phyloP scores from a whole-genome alignment of 768 basidiomycete species.

The Tylopilus intermedius region DNA sequence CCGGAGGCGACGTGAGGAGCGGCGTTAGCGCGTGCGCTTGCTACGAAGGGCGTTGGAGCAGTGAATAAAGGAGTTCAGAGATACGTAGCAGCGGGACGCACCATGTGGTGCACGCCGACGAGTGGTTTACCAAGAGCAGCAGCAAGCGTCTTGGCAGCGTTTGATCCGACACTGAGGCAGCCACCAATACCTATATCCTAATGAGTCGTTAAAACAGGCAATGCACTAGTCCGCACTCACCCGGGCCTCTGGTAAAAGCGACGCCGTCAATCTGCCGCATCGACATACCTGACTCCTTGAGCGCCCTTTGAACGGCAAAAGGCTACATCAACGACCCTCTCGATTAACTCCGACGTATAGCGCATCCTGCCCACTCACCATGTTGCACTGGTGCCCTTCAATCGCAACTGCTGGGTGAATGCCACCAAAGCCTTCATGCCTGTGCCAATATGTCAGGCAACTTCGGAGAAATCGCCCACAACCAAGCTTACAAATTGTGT shows the following conservation, averaged over 20 bases:
- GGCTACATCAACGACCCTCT: conserved; percentile 45
- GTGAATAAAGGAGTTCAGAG: no score
- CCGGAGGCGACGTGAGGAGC: no score
- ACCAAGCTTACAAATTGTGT: conserved; percentile 46
- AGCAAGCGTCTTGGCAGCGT: no score
- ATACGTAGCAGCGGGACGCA: no score
- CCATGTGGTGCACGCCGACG: no score
- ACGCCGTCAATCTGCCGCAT: conserved; percentile 73
- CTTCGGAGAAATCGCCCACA: background rate
- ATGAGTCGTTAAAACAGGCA: background rate
- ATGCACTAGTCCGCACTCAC: conserved; percentile 30
- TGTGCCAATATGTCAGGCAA: background rate
- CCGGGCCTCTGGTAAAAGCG: conserved; percentile 88
- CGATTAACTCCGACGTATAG: background rate
- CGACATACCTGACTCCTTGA: conserved; percentile 57
- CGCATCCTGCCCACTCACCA: conserved; percentile 40
- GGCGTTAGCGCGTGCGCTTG: no score
- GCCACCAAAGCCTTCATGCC: conserved; percentile 45
- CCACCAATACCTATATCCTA: conserved; percentile 40
- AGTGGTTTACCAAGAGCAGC: no score
- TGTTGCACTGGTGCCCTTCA: conserved; percentile 69
- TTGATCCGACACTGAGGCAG: no score
- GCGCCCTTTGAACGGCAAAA: conserved; percentile 59
- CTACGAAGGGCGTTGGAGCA: no score
- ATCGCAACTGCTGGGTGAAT: conserved; percentile 80